Base-by-base conservation (phyloP, 202 grass and related monocot genomes). In the Eragrostis tef region DNA sequence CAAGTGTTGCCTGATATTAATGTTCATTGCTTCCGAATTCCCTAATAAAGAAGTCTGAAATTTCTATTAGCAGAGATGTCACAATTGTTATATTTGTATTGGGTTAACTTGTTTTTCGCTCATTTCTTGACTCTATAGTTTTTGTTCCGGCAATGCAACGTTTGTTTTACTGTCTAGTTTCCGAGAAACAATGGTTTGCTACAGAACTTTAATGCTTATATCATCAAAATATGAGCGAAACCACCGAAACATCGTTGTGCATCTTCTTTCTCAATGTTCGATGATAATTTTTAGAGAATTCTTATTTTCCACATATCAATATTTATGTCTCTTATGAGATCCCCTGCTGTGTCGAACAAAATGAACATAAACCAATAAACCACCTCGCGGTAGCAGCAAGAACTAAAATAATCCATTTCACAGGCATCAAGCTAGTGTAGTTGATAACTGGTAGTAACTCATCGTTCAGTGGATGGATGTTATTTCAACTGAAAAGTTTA, bases 1-100 rank as follows among this genome's bases (percentile, higher is more conserved):
- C 75, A 13, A 46, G 9, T 84, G 19, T 17, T 11, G 11, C 43
- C 26, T 65, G 56, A 81, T 76, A 11, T 75, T 78, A 42, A 44
- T 48, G 49, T 12, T 51, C 7, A 31, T 46, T 54, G 20, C 20
- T 56, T 53, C n/a, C 47, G 8, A 29, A 3, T 82, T 61, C 67
- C 13, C 60, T 54, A 36, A 52, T 54, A 11, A 71, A 14, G 54
- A 73, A 13, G 50, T 25, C 58, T 49, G 17, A 6, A 9, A 46
- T 16, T 84, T 21, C 60, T 44, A 2, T 63, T 48, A 25, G 57
- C 27, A 4, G 42, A 25, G 19, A 20, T 6, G 7, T 39, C 31
- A 75, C 16, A 42, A 42, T 31, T 31, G 29, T 39, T 39, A 6
- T 70, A 9, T n/a, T 21, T 61, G 56, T 62, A 7, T 69, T 6